Evolutionary conservation across 768 basidiomycete genomes (phyloP).

Genomic region (Suillus cothurnatus): DNA sequence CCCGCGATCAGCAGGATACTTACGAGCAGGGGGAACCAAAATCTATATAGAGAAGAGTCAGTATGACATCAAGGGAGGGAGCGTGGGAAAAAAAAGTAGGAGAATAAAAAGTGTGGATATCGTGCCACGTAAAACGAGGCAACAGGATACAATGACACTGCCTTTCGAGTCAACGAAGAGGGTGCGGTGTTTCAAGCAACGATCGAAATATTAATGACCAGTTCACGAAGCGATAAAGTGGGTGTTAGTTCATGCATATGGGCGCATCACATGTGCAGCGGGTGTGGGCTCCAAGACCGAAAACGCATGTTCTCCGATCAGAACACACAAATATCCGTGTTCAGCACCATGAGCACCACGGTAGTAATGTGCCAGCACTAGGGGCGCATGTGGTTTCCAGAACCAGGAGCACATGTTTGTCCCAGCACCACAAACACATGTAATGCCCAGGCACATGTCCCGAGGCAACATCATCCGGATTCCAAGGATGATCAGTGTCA

Average conservation of each 20-base stretch:
- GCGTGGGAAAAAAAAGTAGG: not conserved
- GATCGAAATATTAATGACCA: constrained; percentile 6
- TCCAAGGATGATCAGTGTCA: not conserved
- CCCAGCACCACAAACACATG: not conserved
- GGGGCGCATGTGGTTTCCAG: too few relatives aligned
- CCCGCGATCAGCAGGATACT: constrained; percentile 53
- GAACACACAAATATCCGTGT: not conserved
- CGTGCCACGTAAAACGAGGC: not conserved
- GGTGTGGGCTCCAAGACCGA: not conserved
- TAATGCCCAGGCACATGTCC: not conserved
- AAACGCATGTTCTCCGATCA: constrained; percentile 3
- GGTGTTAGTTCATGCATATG: not conserved
- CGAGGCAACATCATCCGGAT: not conserved
- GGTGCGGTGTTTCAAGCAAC: not conserved
- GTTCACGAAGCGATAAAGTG: not conserved
- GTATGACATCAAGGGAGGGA: constrained; percentile 12
- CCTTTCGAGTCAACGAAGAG: not conserved
- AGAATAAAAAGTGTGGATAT: not conserved
- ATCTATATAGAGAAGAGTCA: constrained; percentile 26
- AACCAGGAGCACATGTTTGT: not conserved
- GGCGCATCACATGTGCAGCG: not conserved
- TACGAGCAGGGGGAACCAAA: constrained; percentile 45
- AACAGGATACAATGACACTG: not conserved
- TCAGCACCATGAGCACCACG: not conserved
- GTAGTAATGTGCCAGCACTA: not conserved